These are phyloP conservation scores for Balamuthia mandrillaris DNA, from an alignment of 208 protist genomes.

Conservation along the genomic window DNA sequence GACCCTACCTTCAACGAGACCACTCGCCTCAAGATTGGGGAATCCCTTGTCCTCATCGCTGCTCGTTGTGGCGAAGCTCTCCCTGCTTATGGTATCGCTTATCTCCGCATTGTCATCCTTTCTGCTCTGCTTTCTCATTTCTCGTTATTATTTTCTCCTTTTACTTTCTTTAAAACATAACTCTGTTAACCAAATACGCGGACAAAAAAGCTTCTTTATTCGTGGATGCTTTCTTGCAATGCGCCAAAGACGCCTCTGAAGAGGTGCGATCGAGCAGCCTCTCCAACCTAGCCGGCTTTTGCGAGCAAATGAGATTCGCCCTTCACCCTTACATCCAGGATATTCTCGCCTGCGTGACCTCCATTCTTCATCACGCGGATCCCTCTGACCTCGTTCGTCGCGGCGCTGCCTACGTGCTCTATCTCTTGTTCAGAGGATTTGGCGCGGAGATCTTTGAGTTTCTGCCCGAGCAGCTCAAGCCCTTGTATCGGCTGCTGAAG, in stretches of 20 bases:
- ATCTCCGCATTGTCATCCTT: neutral
- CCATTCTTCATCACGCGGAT: neutral
- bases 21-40: slow-evolving; percentile 22
- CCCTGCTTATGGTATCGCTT: neutral
- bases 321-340: neutral
- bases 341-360: neutral
- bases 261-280: slow-evolving; percentile 3
- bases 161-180: neutral
- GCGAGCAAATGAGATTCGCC: slow-evolving; percentile 1
- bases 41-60: neutral
- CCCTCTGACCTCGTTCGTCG: too few species aligned
- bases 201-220: neutral
- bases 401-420: too few species aligned
- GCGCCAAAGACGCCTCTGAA: neutral
- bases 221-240: neutral
- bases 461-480: too few species aligned
- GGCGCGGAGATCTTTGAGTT: too few species aligned
- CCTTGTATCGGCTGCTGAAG: too few species aligned
- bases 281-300: slow-evolving; percentile 9
- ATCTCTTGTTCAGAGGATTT: too few species aligned
- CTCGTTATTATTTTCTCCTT: too few species aligned
- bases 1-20: neutral
- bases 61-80: slow-evolving; percentile 1
- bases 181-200: neutral
- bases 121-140: neutral